A percentile compares a stretch with the other conserved stretches of the same genome.
These are phyloP conservation scores for Pogostemon cablin DNA, from an alignment of 257 asterid genomes.

Conservation along the genomic window DNA sequence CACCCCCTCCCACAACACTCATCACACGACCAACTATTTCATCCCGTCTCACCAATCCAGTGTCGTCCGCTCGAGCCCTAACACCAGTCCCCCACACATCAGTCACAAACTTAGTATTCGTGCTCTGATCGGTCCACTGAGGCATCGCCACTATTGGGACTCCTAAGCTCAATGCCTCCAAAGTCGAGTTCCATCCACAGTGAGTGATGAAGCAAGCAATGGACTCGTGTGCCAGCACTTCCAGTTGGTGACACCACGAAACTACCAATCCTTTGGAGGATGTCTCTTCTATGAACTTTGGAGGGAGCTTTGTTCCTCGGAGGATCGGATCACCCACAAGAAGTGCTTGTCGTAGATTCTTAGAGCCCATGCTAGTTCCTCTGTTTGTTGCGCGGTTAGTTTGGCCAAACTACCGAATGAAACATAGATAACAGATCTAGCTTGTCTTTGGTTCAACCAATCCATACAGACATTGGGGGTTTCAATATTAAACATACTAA, in stretches of 20 bases:
- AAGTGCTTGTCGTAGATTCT: slow-evolving; percentile 20
- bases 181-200: slow-evolving; percentile 49
- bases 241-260: slow-evolving; percentile 29
- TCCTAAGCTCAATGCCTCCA: slow-evolving; percentile 44
- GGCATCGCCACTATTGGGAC: slow-evolving; percentile 40
- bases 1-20: slow-evolving; percentile 30
- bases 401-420: slow-evolving; percentile 35
- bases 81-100: slow-evolving; percentile 43
- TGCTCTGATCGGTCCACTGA: slow-evolving; percentile 41
- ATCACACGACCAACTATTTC: slow-evolving; percentile 27
- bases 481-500: slow-evolving; percentile 7
- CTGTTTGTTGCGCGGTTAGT: slow-evolving; percentile 2
- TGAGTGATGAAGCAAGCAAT: slow-evolving; percentile 46
- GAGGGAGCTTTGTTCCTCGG: slow-evolving; percentile 27
- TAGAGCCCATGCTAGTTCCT: slow-evolving; percentile 33
- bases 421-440: slow-evolving; percentile 32
- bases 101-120: slow-evolving; percentile 36
- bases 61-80: slow-evolving; percentile 32
- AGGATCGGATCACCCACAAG: slow-evolving; percentile 41
- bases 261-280: background rate
- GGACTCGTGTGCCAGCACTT: slow-evolving; percentile 35
- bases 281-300: slow-evolving; percentile 24
- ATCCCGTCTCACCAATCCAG: slow-evolving; percentile 33
- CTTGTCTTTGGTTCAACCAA: slow-evolving; percentile 23
- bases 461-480: background rate